Conservation (phyloP, 2,329 filamentous ascomycete species). For the Neofusicoccum umdonicola region DNA sequence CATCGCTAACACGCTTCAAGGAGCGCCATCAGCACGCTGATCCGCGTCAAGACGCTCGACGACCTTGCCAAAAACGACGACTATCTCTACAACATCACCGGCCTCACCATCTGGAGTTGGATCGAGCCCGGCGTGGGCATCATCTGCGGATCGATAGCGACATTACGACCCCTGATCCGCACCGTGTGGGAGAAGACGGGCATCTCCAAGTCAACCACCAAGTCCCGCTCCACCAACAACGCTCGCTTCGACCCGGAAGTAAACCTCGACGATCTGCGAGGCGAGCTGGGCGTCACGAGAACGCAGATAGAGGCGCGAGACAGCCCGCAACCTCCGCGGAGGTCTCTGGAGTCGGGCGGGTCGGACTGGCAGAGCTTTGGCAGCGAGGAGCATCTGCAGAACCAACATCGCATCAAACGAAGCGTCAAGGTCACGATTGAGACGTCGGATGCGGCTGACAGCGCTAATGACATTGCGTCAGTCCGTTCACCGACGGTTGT, state of each 20-base stretch:
- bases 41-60: neutral
- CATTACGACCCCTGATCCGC: conserved; percentile 49
- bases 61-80: neutral
- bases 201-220: conserved; percentile 12
- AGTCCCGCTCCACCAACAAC: neutral
- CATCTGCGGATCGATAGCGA: conserved; percentile 48
- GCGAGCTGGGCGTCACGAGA: neutral
- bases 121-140: conserved; percentile 39
- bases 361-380: conserved; percentile 8
- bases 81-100: conserved; percentile 12
- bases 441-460: neutral
- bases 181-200: conserved; percentile 24
- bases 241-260: conserved; percentile 6
- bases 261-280: neutral
- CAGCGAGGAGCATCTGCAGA: conserved; percentile 4
- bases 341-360: neutral
- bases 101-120: conserved; percentile 24
- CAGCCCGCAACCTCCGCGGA: neutral
- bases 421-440: neutral
- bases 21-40: neutral
- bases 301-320: neutral
- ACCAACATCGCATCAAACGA: neutral
- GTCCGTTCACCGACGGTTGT: neutral
- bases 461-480: neutral
- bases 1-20: neutral